Conservation (phyloP, 2,329 filamentous ascomycete species). For the Emergomyces orientalis region DNA sequence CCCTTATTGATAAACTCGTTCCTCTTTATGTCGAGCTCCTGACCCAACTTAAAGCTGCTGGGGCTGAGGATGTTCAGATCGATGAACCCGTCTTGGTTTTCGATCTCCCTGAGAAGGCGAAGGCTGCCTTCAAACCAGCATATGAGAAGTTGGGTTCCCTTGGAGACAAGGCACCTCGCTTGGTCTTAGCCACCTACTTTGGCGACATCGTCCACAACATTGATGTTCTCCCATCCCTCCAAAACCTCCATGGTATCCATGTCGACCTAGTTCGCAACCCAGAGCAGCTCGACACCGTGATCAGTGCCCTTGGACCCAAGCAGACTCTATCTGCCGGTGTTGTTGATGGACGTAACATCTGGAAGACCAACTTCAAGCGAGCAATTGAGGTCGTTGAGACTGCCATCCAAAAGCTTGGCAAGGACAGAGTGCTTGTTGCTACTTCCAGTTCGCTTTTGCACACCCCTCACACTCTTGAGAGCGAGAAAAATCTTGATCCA, state of each 20-base stretch:
- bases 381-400: slow-evolving; percentile 85
- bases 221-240: slow-evolving; percentile 66
- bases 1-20: slow-evolving; percentile 83
- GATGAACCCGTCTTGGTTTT: slow-evolving; percentile 97
- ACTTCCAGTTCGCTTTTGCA: slow-evolving; percentile 97
- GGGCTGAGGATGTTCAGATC: slow-evolving; percentile 94
- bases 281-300: slow-evolving; percentile 85
- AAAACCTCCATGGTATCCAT: slow-evolving; percentile 74
- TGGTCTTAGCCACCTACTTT: slow-evolving; percentile 95
- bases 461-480: slow-evolving; percentile 93
- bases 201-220: slow-evolving; percentile 99
- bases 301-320: slow-evolving; percentile 72
- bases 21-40: slow-evolving; percentile 93
- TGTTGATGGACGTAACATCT: slow-evolving; percentile 98
- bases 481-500: slow-evolving; percentile 93
- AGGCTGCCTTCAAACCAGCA: slow-evolving; percentile 94
- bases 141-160: slow-evolving; percentile 74
- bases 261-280: slow-evolving; percentile 96
- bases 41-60: slow-evolving; percentile 85
- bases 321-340: slow-evolving; percentile 92
- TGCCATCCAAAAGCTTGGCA: slow-evolving; percentile 89
- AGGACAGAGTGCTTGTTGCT: slow-evolving; percentile 93
- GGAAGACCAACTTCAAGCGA: slow-evolving; percentile 98
- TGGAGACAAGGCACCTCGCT: slow-evolving; percentile 71
- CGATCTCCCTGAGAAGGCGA: slow-evolving; percentile 79